A percentile compares a stretch with the other conserved stretches of the same genome.
These are phyloP conservation scores for Pleurotus platypus DNA, from an alignment of 768 basidiomycete genomes.

Conservation along the genomic window DNA sequence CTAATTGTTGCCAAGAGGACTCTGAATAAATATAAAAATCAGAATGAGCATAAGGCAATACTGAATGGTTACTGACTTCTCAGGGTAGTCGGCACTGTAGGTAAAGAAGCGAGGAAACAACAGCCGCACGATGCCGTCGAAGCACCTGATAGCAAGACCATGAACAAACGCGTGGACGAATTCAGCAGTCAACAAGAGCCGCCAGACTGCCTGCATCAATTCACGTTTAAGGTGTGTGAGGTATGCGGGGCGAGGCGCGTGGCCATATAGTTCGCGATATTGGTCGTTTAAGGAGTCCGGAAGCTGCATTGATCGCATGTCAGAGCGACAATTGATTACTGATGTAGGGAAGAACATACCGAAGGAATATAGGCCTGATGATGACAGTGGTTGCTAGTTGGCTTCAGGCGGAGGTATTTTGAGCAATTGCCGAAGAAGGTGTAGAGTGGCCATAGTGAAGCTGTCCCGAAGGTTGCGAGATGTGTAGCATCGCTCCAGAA, in stretches of 20 bases:
- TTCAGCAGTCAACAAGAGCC: not conserved
- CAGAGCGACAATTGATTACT: not conserved
- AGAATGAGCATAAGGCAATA: not conserved
- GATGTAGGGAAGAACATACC: not conserved
- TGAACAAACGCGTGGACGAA: constrained; percentile 12
- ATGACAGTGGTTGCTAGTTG: constrained; percentile 14
- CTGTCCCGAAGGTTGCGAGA: constrained; percentile 25
- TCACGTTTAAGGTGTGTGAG: constrained; percentile 10
- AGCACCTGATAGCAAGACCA: constrained; percentile 20
- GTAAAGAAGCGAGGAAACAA: constrained; percentile 16
- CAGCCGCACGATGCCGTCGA: constrained; percentile 18
- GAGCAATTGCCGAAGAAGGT: constrained; percentile 19
- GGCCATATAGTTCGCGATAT: constrained; percentile 11
- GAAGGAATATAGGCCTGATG: constrained; percentile 28
- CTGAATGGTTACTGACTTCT: constrained; percentile 16
- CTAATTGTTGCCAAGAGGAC: no score
- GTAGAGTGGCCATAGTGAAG: constrained; percentile 23
- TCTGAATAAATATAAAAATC: not conserved
- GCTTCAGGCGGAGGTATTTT: constrained; percentile 19
- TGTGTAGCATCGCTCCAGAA: constrained; percentile 28
- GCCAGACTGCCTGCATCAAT: constrained; percentile 22
- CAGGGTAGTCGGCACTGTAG: constrained; percentile 23
- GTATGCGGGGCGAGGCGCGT: constrained; percentile 8
- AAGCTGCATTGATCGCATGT: constrained; percentile 13
- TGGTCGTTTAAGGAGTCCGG: constrained; percentile 19